Base-by-base conservation (phyloP, 1,139 yeast genomes). In the Kurtzmaniella natalensis region DNA sequence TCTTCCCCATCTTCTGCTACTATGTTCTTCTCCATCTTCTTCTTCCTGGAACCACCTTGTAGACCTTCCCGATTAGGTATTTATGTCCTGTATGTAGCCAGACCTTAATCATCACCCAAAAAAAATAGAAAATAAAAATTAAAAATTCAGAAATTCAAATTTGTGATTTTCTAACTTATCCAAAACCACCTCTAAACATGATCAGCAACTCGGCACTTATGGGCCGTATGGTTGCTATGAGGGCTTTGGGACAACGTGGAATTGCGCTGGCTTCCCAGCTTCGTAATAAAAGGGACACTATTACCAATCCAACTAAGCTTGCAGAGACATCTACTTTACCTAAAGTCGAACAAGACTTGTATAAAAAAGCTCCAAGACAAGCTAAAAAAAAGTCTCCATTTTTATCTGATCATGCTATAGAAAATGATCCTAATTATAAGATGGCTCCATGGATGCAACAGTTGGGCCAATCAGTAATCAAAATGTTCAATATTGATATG, bases 401-500 rank as follows among this genome's bases (percentile, higher is more conserved):
- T 35, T 59, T 76, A 34, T 72, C 81, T 1, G 70, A 66, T 42
- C 69, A 73, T 36, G 69, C 71, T 38, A 78, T 78, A 42, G 94
- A 84, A 55, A 70, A 70, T 32, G 73, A 70, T 34, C 59, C 66
- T 14, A 52, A 51, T 33, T 82, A 73, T 47, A 61, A 70, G 40
- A 68, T 87, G 56, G 78, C 94, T 0, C 62, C 68, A 29, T 81
- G 88, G 79, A 77, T 82, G 46, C 81, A 78, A 50, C 64, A 70
- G 5, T 55, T 87, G 25, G 95, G 96, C 42, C 92, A 86, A 55
- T 57, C 72, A 35, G 70, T 86, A 23, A 76, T 89, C 42, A 70
- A 74, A 24, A 41, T 77, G 1, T 81, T 89, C 54, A 70, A 76
- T 43, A 65, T 92, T 39, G 96, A 92, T 59, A 87, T 89, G 94